Evolutionary conservation across 2,329 filamentous ascomycete species (phyloP).

Genomic region (Trichoderma atroviride): DNA sequence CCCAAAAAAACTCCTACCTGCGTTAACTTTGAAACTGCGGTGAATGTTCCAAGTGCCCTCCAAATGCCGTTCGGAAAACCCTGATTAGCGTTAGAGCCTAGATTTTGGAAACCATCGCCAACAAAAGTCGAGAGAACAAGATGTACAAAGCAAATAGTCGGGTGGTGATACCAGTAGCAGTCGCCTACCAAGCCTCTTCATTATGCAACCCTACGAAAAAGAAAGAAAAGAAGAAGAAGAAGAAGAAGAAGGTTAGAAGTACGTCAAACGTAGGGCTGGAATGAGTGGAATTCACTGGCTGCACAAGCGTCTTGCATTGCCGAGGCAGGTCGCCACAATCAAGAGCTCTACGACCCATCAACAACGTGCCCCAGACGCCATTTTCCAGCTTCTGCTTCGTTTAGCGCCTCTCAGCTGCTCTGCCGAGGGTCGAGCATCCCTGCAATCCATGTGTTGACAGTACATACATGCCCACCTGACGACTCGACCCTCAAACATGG

Average conservation of each 20-base stretch:
- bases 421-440: background rate
- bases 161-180: background rate
- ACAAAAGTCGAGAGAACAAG: background rate
- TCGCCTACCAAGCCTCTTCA: background rate
- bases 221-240: background rate
- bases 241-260: background rate
- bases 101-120: background rate
- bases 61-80: background rate
- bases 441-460: constrained; percentile 10
- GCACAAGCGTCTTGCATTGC: background rate
- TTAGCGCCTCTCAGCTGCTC: constrained; percentile 4
- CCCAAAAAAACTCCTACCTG: background rate
- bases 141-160: background rate
- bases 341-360: background rate
- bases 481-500: background rate
- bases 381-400: background rate
- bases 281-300: background rate
- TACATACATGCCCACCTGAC: background rate
- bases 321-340: background rate
- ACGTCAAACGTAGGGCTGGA: background rate
- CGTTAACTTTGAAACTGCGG: background rate
- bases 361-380: background rate
- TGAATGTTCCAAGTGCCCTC: background rate
- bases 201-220: background rate
- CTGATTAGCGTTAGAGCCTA: background rate